phyloP scores from a whole-genome alignment of 2,329 filamentous ascomycete genomes.

The Zymoseptoria pseudotritici region DNA sequence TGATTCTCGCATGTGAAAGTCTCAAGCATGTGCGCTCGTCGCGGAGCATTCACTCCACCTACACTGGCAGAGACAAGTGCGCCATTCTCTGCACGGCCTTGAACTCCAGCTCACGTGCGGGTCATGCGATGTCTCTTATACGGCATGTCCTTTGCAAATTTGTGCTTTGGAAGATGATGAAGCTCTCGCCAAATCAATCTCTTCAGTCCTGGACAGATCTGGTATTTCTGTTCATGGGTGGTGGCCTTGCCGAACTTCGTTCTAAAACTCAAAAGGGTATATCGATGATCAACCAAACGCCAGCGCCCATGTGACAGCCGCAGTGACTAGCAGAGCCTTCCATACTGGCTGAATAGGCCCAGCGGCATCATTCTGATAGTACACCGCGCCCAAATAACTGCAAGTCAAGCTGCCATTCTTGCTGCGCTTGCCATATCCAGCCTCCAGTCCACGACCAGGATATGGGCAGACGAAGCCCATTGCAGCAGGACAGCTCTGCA shows the following conservation, averaged over 20 bases:
- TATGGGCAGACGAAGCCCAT: conserved; percentile 70
- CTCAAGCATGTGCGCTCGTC: neutral
- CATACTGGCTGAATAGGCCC: neutral
- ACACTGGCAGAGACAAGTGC: neutral
- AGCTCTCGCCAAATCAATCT: too few species aligned
- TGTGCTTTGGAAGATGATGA: too few species aligned
- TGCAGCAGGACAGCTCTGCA: conserved; percentile 72
- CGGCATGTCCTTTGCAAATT: too few species aligned
- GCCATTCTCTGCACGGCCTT: too few species aligned
- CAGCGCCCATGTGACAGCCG: neutral
- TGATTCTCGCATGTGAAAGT: neutral
- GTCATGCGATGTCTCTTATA: too few species aligned
- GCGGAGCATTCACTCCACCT: neutral
- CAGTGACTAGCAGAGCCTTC: neutral
- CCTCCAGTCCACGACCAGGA: conserved; percentile 38
- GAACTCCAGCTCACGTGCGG: too few species aligned
- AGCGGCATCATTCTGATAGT: conserved; percentile 23
- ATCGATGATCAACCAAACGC: neutral
- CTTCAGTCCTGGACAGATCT: too few species aligned
- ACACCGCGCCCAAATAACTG: conserved; percentile 31
- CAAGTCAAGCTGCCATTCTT: conserved; percentile 24
- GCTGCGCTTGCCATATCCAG: conserved; percentile 42
- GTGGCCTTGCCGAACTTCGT: neutral
- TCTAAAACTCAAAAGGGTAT: neutral
- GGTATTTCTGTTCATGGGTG: neutral